Evolutionary conservation across 768 basidiomycete genomes (phyloP).

Genomic region (Lactarius trivialis): DNA sequence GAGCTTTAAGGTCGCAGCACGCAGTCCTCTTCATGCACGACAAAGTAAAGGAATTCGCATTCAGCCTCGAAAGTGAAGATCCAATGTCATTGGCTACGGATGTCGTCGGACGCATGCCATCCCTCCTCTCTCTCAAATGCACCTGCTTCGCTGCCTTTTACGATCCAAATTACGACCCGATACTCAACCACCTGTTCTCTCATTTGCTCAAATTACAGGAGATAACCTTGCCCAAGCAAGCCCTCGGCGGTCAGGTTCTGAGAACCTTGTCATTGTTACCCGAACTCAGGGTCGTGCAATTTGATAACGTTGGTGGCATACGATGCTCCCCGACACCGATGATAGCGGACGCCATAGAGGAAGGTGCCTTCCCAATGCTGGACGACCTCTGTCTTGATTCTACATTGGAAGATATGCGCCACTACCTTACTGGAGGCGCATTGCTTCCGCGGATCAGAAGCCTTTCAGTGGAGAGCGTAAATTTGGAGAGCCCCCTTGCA

Average conservation of each 20-base stretch:
- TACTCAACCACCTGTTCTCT: conserved; percentile 8
- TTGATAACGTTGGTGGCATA: conserved; percentile 7
- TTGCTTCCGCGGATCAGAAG: conserved; percentile 14
- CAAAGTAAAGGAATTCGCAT: conserved; percentile 16
- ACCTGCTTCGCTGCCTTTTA: neutral
- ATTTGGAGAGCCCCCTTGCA: neutral
- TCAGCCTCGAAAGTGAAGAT: neutral
- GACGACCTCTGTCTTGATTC: conserved; percentile 21
- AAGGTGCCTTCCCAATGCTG: conserved; percentile 18
- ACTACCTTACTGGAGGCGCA: conserved; percentile 16
- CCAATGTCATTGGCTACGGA: neutral
- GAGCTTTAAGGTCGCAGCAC: neutral
- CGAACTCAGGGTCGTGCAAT: conserved; percentile 16
- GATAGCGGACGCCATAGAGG: conserved; percentile 1
- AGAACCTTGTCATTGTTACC: conserved; percentile 14
- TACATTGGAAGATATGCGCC: conserved; percentile 14
- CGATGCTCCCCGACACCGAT: neutral
- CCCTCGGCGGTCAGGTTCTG: conserved; percentile 2
- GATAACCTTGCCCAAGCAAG: conserved; percentile 15
- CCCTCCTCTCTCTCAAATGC: conserved; percentile 10
- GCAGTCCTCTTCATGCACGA: conserved; percentile 23
- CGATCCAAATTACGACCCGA: neutral
- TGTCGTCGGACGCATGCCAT: conserved; percentile 21
- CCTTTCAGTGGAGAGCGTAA: conserved; percentile 15
- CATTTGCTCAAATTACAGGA: conserved; percentile 9